A percentile compares a stretch with the other conserved stretches of the same genome.
Evolutionary conservation across 2,329 filamentous ascomycete genomes (phyloP).

Genomic region (Colletotrichum sp.): DNA sequence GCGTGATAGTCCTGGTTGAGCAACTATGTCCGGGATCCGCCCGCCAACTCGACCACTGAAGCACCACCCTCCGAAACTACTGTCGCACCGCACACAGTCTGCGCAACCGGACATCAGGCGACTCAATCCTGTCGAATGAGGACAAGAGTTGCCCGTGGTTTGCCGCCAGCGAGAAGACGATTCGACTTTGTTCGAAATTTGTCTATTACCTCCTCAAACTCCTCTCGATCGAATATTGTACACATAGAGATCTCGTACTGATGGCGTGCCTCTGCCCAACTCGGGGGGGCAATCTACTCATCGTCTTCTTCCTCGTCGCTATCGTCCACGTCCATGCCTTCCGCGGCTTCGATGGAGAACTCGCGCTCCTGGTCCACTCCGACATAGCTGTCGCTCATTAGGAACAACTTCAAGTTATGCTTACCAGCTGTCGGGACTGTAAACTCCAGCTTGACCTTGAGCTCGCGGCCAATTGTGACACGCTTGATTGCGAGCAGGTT

Average conservation of each 20-base stretch:
- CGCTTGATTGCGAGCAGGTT: slow-evolving; percentile 92
- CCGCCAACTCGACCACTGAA: slow-evolving; percentile 8
- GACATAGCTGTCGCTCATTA: slow-evolving; percentile 97
- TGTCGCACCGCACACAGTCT: slow-evolving; percentile 31
- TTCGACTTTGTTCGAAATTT: background rate
- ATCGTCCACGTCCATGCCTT: slow-evolving; percentile 94
- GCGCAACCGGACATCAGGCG: slow-evolving; percentile 34
- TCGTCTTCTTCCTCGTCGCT: slow-evolving; percentile 82
- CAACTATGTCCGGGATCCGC: background rate
- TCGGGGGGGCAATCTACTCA: slow-evolving; percentile 27
- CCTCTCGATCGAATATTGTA: slow-evolving; percentile 19
- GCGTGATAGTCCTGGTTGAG: background rate
- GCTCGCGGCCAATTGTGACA: slow-evolving; percentile 80
- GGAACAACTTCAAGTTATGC: slow-evolving; percentile 86
- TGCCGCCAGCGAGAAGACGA: background rate
- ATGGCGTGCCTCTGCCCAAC: background rate
- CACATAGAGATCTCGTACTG: slow-evolving; percentile 13
- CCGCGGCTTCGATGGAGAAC: slow-evolving; percentile 84
- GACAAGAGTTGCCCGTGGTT: slow-evolving; percentile 12
- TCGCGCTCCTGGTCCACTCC: slow-evolving; percentile 95
- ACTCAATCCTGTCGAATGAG: slow-evolving; percentile 31
- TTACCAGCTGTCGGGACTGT: slow-evolving; percentile 84
- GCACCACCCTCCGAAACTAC: slow-evolving; percentile 27
- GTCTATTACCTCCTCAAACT: slow-evolving; percentile 15
- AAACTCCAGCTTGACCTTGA: slow-evolving; percentile 85